phyloP scores from a whole-genome alignment of 306 rosid genomes.

The Vachellia collinsii region DNA sequence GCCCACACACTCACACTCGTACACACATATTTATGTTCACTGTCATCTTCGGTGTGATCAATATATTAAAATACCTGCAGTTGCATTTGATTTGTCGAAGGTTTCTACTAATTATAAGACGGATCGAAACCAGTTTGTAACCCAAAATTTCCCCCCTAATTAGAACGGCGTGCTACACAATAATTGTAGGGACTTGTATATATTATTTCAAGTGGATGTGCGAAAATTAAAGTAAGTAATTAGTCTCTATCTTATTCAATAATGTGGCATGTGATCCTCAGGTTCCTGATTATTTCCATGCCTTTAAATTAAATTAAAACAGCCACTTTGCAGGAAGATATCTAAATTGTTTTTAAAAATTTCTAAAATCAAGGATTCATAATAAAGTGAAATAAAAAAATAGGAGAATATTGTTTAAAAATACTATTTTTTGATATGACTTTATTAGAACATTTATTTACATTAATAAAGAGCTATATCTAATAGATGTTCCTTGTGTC shows the following conservation, averaged over 20 bases:
- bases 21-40: neutral
- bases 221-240: neutral
- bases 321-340: too few species aligned
- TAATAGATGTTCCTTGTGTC: neutral
- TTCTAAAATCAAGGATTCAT: neutral
- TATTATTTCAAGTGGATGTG: slow-evolving; percentile 20
- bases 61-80: slow-evolving; percentile 3
- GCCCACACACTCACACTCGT: too few species aligned
- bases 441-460: neutral
- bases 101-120: neutral
- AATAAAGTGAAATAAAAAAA: neutral
- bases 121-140: neutral
- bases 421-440: neutral
- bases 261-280: neutral
- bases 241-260: slow-evolving; percentile 2
- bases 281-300: too few species aligned
- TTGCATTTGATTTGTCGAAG: slow-evolving; percentile 32
- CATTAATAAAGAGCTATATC: neutral
- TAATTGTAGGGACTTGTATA: slow-evolving; percentile 29
- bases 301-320: too few species aligned
- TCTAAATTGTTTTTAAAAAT: neutral
- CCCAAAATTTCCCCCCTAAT: neutral
- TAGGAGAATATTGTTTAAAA: neutral
- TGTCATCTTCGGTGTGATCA: too few species aligned
- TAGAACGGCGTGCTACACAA: neutral